phyloP scores from a whole-genome alignment of 306 rosid genomes.

The Citrullus mucosospermus region DNA sequence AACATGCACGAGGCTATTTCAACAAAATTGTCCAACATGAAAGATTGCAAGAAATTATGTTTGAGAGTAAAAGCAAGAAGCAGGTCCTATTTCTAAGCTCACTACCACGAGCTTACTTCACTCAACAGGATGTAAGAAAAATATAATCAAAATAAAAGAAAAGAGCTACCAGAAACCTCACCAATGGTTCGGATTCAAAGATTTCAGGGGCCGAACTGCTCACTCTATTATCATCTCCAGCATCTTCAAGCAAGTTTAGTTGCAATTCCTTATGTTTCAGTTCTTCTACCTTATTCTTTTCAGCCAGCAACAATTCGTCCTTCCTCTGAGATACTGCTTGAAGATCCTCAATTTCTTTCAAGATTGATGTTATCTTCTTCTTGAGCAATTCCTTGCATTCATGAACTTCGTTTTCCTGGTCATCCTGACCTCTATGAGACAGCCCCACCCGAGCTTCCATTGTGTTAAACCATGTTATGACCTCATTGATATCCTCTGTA shows the following conservation, averaged over 20 bases:
- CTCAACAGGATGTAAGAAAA: not conserved
- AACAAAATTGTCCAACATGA: not conserved
- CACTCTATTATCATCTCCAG: conserved; percentile 40
- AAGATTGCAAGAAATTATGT: not conserved
- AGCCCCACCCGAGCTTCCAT: conserved; percentile 40
- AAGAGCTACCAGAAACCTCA: conserved; percentile 28
- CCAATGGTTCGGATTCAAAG: conserved; percentile 74
- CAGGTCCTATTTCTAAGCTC: not conserved
- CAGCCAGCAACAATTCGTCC: conserved; percentile 57
- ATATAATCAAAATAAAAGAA: not conserved
- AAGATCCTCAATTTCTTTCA: conserved; percentile 57
- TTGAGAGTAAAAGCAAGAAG: not conserved
- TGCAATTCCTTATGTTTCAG: conserved; percentile 29
- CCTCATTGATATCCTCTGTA: conserved; percentile 52
- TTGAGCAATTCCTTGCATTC: conserved; percentile 61
- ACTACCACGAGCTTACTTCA: not conserved
- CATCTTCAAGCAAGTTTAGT: conserved; percentile 12
- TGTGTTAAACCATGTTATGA: conserved; percentile 58
- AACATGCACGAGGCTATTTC: not conserved
- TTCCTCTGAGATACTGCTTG: conserved; percentile 43
- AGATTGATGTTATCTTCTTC: conserved; percentile 39
- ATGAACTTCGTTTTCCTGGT: conserved; percentile 30
- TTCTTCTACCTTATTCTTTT: conserved; percentile 62
- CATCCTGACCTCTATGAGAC: conserved; percentile 28
- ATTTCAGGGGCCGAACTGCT: conserved; percentile 52